Conservation (phyloP, 345 rosid species). For the Xanthoceras sorbifolium region DNA sequence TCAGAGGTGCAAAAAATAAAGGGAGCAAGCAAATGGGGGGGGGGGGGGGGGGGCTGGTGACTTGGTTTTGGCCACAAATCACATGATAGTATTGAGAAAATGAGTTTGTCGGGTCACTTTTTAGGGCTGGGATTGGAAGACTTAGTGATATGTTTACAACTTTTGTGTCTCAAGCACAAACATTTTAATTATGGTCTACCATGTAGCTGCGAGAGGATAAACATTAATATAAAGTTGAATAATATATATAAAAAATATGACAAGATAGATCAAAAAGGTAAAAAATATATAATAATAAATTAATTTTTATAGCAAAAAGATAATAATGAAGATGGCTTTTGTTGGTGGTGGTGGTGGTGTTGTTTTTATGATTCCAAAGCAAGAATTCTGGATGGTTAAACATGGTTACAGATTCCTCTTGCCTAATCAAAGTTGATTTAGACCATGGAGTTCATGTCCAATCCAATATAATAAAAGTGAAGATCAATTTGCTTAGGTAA, state of each 20-base stretch:
- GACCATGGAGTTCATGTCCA: constrained; percentile 38
- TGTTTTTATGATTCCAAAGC: constrained; percentile 23
- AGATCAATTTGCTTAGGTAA: constrained; percentile 40
- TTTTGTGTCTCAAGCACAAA: constrained; percentile 29
- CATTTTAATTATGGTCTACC: constrained; percentile 45
- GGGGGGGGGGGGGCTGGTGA: too few relatives aligned
- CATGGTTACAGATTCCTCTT: constrained; percentile 24
- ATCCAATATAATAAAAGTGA: constrained; percentile 15
- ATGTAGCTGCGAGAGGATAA: constrained; percentile 38
- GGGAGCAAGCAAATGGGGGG: constrained; percentile 28
- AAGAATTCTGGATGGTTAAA: constrained; percentile 28
- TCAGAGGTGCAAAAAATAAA: neutral
- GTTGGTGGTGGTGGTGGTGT: neutral
- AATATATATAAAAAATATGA: constrained; percentile 20
- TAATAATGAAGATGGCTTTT: constrained; percentile 15
- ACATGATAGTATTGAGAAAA: constrained; percentile 43
- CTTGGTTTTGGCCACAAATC: constrained; percentile 40
- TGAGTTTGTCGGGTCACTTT: constrained; percentile 67
- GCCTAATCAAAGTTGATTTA: constrained; percentile 18
- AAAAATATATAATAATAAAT: neutral
- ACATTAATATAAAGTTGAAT: constrained; percentile 27
- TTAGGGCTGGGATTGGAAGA: constrained; percentile 36
- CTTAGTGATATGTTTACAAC: constrained; percentile 26
- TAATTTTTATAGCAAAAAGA: constrained; percentile 7
- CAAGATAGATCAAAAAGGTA: constrained; percentile 37